phyloP scores from a whole-genome alignment of 495 filamentous ascomycete species.

The Cercophora samala region DNA sequence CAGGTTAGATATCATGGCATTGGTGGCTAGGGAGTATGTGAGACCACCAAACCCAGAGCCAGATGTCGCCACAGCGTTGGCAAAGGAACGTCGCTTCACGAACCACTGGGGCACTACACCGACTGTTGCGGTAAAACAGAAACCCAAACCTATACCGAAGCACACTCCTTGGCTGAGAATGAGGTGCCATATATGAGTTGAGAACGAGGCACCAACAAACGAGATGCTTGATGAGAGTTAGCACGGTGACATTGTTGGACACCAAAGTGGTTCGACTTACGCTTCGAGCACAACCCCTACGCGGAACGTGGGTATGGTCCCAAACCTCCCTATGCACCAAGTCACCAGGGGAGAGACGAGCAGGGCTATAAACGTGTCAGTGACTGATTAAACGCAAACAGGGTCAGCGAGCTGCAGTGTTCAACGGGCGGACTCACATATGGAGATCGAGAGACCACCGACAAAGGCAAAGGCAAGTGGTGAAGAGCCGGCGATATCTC shows the following conservation, averaged over 20 bases:
- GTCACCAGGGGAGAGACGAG: slow-evolving; percentile 65
- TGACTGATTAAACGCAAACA: slow-evolving; percentile 37
- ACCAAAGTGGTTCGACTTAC: slow-evolving; percentile 33
- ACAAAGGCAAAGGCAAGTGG: slow-evolving; percentile 67
- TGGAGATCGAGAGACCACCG: slow-evolving; percentile 65
- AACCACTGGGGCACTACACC: slow-evolving; percentile 81
- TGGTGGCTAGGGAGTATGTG: slow-evolving; percentile 54
- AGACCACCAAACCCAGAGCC: slow-evolving; percentile 77
- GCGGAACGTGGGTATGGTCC: slow-evolving; percentile 56
- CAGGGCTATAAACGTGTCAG: slow-evolving; percentile 51
- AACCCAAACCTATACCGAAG: slow-evolving; percentile 73
- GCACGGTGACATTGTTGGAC: neutral
- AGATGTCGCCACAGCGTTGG: slow-evolving; percentile 67
- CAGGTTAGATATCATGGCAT: slow-evolving; percentile 58
- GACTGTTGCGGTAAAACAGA: slow-evolving; percentile 69
- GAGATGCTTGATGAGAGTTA: slow-evolving; percentile 42
- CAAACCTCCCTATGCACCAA: slow-evolving; percentile 50
- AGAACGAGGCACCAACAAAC: slow-evolving; percentile 65
- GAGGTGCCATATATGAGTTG: slow-evolving; percentile 67
- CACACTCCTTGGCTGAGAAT: slow-evolving; percentile 73
- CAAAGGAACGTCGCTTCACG: slow-evolving; percentile 61
- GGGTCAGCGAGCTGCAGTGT: neutral
- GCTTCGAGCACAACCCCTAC: slow-evolving; percentile 57
- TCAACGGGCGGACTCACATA: slow-evolving; percentile 31
- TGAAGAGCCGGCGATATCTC: slow-evolving; percentile 56